Percentiles rank a stretch among this genome's conserved stretches.
Conservation (phyloP, 2,329 filamentous ascomycete species). For the Pyrenophora tritici-repentis region DNA sequence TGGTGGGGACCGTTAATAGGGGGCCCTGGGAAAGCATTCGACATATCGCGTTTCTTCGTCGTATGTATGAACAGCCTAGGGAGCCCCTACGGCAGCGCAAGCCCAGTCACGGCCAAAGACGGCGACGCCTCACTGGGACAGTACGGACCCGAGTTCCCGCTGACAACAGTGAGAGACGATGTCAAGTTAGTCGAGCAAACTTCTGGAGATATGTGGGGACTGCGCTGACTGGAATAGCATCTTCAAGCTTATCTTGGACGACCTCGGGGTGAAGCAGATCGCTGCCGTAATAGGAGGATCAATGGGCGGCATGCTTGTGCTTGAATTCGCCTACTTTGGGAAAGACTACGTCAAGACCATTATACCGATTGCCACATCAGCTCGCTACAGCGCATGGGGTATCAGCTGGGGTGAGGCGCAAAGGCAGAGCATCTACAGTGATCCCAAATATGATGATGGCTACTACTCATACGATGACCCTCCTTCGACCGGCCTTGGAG, state of each 20-base stretch:
- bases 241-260: slow-evolving; percentile 79
- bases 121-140: slow-evolving; percentile 73
- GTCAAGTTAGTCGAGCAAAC: slow-evolving; percentile 69
- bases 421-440: slow-evolving; percentile 92
- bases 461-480: slow-evolving; percentile 91
- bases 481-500: slow-evolving; percentile 82
- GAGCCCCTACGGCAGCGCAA: slow-evolving; percentile 85
- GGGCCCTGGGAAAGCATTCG: slow-evolving; percentile 77
- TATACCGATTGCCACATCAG: slow-evolving; percentile 83
- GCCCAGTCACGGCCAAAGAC: slow-evolving; percentile 85
- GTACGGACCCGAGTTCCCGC: slow-evolving; percentile 94
- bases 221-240: slow-evolving; percentile 57
- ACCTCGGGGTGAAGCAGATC: slow-evolving; percentile 77
- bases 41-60: slow-evolving; percentile 81
- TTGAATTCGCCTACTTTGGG: slow-evolving; percentile 91
- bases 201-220: not conserved
- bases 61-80: slow-evolving; percentile 86
- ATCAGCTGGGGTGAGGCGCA: slow-evolving; percentile 92
- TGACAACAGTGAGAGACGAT: slow-evolving; percentile 94
- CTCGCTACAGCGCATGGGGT: slow-evolving; percentile 84
- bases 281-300: slow-evolving; percentile 82
- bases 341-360: slow-evolving; percentile 80
- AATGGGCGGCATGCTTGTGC: slow-evolving; percentile 87
- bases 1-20: slow-evolving; percentile 88
- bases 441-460: slow-evolving; percentile 97